These are phyloP conservation scores for Cystobasidium sp. DNA, from an alignment of 1,284 basidiomycete species.

Conservation along the genomic window DNA sequence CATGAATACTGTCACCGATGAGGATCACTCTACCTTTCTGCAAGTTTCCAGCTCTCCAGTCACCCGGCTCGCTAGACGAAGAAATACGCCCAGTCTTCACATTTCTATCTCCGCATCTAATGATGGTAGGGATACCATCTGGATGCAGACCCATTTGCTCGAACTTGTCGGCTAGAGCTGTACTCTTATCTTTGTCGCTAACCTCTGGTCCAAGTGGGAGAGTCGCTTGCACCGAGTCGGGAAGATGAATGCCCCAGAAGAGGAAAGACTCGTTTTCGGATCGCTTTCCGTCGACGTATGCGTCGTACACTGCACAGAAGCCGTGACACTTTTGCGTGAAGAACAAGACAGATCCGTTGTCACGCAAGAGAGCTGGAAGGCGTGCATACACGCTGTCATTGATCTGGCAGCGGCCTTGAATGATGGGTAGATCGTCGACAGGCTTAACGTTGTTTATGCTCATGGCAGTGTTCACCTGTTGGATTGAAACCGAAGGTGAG, in stretches of 20 bases:
- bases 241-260: slow-evolving; percentile 22
- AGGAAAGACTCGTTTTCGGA: slow-evolving; percentile 29
- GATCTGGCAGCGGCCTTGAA: slow-evolving; percentile 23
- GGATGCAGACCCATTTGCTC: not conserved
- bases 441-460: slow-evolving; percentile 17
- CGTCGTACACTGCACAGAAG: slow-evolving; percentile 19
- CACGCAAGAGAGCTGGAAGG: slow-evolving; percentile 4
- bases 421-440: not conserved
- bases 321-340: slow-evolving; percentile 1
- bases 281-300: not conserved
- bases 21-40: slow-evolving; percentile 10
- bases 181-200: slow-evolving; percentile 3
- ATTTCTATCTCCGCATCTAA: slow-evolving; percentile 13
- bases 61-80: not conserved
- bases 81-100: slow-evolving; percentile 1
- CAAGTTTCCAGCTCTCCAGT: slow-evolving; percentile 9
- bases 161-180: not conserved
- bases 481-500: not conserved
- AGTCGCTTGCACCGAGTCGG: not conserved
- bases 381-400: not conserved
- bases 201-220: not conserved
- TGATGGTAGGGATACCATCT: slow-evolving; percentile 10
- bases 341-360: slow-evolving; percentile 17
- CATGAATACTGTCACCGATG: slow-evolving; percentile 32
- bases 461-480: slow-evolving; percentile 7